These are phyloP conservation scores for Crithidia mellificae DNA, from an alignment of 208 protist species.

Conservation along the genomic window DNA sequence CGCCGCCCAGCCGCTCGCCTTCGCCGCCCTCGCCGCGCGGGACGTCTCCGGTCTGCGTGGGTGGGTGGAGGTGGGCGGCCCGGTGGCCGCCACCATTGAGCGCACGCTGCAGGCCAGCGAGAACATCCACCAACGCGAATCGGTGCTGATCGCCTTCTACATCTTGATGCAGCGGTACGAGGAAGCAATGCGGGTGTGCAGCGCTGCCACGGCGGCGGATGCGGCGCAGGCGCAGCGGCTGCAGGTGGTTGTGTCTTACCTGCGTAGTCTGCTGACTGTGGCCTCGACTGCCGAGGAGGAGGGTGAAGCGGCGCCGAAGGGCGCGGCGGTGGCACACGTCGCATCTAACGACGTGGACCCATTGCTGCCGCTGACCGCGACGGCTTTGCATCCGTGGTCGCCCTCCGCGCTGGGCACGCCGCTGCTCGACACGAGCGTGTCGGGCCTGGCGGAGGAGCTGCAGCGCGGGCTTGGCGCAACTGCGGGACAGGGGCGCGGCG, in stretches of 20 bases:
- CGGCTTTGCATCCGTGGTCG: constrained; percentile 14
- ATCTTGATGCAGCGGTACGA: constrained; percentile 70
- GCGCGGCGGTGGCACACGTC: not conserved
- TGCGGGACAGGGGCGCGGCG: not conserved
- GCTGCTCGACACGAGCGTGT: constrained; percentile 9
- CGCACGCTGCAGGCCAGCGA: constrained; percentile 38
- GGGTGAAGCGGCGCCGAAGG: not conserved
- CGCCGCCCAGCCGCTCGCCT: constrained; percentile 58
- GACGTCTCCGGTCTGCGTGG: constrained; percentile 52
- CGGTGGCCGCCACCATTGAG: constrained; percentile 54
- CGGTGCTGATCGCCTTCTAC: constrained; percentile 62
- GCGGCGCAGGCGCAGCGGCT: constrained; percentile 58
- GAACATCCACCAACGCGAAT: constrained; percentile 31
- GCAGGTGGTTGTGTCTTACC: constrained; percentile 58
- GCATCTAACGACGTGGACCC: constrained; percentile 16
- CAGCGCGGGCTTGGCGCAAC: not conserved
- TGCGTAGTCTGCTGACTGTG: constrained; percentile 55
- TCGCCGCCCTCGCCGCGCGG: constrained; percentile 41
- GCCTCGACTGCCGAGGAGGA: constrained; percentile 18
- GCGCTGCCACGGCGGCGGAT: constrained; percentile 31
- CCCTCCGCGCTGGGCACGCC: constrained; percentile 21
- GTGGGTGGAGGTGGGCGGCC: constrained; percentile 49
- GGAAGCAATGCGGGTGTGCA: constrained; percentile 59
- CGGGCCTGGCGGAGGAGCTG: constrained; percentile 11
- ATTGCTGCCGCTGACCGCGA: constrained; percentile 13